These are phyloP conservation scores for Torulaspora indica DNA, from an alignment of 805 yeast genomes.

Conservation along the genomic window DNA sequence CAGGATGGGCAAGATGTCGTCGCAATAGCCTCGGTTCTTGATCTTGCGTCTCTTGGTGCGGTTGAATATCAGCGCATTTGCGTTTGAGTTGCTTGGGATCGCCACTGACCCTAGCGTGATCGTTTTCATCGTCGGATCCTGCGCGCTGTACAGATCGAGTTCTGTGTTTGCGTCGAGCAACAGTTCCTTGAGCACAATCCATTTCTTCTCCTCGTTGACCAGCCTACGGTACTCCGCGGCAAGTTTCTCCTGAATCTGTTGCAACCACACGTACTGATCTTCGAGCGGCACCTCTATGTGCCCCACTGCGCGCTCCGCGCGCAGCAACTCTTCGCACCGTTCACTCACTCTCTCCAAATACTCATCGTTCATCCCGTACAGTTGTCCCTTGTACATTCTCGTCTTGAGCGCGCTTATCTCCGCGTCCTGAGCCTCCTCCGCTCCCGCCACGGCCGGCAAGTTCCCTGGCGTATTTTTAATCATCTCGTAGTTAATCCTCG, in stretches of 20 bases:
- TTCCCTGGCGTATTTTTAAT: constrained; percentile 34
- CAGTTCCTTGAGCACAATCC: constrained; percentile 33
- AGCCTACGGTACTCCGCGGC: constrained; percentile 19
- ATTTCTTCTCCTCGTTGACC: constrained; percentile 27
- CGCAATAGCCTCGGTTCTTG: constrained; percentile 1
- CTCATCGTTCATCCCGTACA: constrained; percentile 30
- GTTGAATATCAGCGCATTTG: constrained; percentile 21
- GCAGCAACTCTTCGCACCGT: constrained; percentile 4
- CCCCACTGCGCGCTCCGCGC: not conserved
- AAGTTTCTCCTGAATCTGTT: constrained; percentile 22
- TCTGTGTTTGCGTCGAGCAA: constrained; percentile 34
- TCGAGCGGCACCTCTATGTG: constrained; percentile 8
- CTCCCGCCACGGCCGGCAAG: not conserved
- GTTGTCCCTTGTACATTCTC: constrained; percentile 26
- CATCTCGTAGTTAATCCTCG: constrained; percentile 35
- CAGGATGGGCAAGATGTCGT: constrained; percentile 1
- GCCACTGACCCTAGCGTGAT: constrained; percentile 15
- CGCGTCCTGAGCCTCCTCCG: constrained; percentile 9
- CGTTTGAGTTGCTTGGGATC: constrained; percentile 18
- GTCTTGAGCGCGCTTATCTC: constrained; percentile 28
- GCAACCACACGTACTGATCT: constrained; percentile 21
- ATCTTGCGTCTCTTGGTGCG: constrained; percentile 17
- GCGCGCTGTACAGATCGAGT: constrained; percentile 31
- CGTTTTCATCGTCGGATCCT: constrained; percentile 14
- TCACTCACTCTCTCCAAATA: constrained; percentile 17